Evolutionary conservation across 805 yeast genomes (phyloP).

Genomic region (Pichia manshurica): DNA sequence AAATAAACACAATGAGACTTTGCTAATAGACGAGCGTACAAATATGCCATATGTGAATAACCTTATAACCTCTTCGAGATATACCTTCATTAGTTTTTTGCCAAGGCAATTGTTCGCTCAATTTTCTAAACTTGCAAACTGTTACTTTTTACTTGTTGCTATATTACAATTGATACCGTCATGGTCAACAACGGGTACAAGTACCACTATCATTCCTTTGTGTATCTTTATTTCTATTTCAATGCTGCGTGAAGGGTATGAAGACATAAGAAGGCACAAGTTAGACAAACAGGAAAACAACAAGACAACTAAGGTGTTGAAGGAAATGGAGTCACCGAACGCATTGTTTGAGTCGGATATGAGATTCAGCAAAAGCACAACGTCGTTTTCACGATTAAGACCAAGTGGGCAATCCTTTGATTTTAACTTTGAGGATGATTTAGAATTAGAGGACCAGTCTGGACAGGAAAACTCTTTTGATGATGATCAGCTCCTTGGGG

Average conservation of each 20-base stretch:
- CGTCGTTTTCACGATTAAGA: conserved; percentile 26
- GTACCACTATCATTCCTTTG: conserved; percentile 88
- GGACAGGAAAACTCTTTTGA: conserved; percentile 24
- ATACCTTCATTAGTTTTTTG: conserved; percentile 70
- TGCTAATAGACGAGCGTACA: conserved; percentile 65
- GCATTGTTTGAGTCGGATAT: conserved; percentile 13
- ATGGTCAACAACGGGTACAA: conserved; percentile 96
- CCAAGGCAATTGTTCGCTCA: conserved; percentile 89
- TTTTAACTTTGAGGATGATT: conserved; percentile 16
- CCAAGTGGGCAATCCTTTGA: conserved; percentile 24
- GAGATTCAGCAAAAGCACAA: conserved; percentile 23
- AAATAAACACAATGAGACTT: conserved; percentile 24
- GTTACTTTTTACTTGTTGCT: conserved; percentile 84
- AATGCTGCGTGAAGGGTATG: conserved; percentile 88
- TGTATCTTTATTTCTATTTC: conserved; percentile 82
- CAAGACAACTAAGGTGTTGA: conserved; percentile 39
- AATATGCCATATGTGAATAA: conserved; percentile 58
- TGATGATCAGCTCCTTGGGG: conserved; percentile 14
- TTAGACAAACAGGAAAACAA: conserved; percentile 83
- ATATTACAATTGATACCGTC: conserved; percentile 93
- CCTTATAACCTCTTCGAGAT: conserved; percentile 78
- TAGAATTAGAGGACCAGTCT: conserved; percentile 12
- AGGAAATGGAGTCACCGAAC: conserved; percentile 9
- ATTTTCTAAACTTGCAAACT: conserved; percentile 86
- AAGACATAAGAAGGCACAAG: conserved; percentile 81